Evolutionary conservation across 2,329 filamentous ascomycete species (phyloP).

Genomic region (Trichoderma polysporum): DNA sequence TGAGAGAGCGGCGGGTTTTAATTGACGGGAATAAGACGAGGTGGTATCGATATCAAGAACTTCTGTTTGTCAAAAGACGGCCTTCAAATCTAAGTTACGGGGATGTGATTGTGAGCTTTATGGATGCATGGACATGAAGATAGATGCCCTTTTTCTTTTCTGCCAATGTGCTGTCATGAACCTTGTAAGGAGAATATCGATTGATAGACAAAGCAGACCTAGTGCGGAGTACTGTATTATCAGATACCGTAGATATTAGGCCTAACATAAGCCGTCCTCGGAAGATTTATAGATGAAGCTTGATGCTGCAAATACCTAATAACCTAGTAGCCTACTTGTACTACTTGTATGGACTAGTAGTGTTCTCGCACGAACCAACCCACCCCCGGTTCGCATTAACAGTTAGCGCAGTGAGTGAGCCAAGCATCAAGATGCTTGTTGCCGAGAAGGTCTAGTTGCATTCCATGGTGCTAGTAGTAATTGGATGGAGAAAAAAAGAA

Average conservation of each 20-base stretch:
- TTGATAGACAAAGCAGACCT: not conserved
- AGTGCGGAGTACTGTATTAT: no score
- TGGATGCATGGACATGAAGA: not conserved
- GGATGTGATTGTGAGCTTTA: not conserved
- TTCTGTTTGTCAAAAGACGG: not conserved
- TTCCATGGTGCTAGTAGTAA: no score
- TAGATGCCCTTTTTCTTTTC: not conserved
- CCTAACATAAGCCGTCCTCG: not conserved
- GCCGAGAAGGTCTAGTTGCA: no score
- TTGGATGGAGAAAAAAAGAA: no score
- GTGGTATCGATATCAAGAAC: not conserved
- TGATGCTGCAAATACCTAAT: no score
- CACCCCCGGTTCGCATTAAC: no score
- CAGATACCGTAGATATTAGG: not conserved
- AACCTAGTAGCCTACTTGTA: no score
- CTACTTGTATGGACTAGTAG: not conserved
- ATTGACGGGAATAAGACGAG: constrained; percentile 6
- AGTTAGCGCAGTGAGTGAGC: no score
- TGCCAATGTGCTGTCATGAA: not conserved
- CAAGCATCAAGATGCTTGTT: no score
- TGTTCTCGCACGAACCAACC: no score
- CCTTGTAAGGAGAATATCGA: not conserved
- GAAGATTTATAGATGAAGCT: not conserved
- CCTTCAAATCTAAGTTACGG: not conserved
- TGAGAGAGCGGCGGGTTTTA: not conserved